phyloP scores from a whole-genome alignment of 163 green algal species.

The Picocystis sp. region DNA sequence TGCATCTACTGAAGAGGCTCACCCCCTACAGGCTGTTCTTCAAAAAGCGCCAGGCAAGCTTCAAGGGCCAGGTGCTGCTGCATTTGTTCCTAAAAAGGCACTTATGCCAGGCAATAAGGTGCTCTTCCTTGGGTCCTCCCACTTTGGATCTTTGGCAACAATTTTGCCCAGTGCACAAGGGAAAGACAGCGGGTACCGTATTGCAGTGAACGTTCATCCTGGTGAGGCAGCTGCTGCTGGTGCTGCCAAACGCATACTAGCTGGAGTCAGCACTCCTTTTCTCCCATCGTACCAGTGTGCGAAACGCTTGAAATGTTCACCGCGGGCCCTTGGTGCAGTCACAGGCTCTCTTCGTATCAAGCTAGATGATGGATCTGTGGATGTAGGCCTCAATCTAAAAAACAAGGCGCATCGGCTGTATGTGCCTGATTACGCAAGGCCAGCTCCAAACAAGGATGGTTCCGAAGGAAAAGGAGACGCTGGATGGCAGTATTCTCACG shows the following conservation, averaged over 20 bases:
- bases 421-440: conserved; percentile 34
- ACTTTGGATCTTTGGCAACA: conserved; percentile 56
- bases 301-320: conserved; percentile 30
- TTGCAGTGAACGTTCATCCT: neutral
- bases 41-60: conserved; percentile 6
- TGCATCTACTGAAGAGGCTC: conserved; percentile 29
- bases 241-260: conserved; percentile 14
- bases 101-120: conserved; percentile 16
- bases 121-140: conserved; percentile 48
- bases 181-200: neutral
- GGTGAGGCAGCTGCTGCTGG: conserved; percentile 9
- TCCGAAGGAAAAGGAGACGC: neutral
- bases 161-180: conserved; percentile 30
- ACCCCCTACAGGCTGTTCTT: conserved; percentile 42
- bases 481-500: conserved; percentile 13
- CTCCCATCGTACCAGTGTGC: conserved; percentile 12
- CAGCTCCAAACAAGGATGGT: conserved; percentile 4
- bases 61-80: conserved; percentile 5
- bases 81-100: conserved; percentile 11
- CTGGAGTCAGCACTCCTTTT: neutral
- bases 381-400: conserved; percentile 70
- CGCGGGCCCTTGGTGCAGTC: conserved; percentile 48
- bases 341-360: conserved; percentile 49
- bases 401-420: conserved; percentile 35
- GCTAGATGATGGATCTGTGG: conserved; percentile 24